Evolutionary conservation across 805 yeast species (phyloP).

Genomic region (Huiozyma sinensis): DNA sequence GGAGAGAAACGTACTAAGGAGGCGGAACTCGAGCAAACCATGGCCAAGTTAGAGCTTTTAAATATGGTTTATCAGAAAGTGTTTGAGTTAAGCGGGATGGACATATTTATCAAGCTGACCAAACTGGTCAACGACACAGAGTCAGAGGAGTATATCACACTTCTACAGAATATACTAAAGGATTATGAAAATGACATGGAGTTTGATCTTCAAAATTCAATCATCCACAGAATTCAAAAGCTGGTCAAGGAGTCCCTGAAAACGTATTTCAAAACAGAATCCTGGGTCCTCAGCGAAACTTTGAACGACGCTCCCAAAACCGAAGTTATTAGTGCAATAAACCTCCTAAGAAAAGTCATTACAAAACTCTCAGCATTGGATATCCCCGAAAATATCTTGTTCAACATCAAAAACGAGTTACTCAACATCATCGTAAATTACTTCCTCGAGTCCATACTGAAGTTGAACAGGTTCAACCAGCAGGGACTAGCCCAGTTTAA

Average conservation of each 20-base stretch:
- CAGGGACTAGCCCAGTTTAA: constrained; percentile 27
- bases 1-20: constrained; percentile 14
- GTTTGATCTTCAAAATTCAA: constrained; percentile 21
- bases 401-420: constrained; percentile 19
- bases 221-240: constrained; percentile 24
- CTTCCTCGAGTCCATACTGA: constrained; percentile 28
- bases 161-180: constrained; percentile 25
- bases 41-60: constrained; percentile 15
- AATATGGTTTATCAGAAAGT: constrained; percentile 10
- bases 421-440: constrained; percentile 24
- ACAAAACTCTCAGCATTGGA: constrained; percentile 8
- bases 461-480: constrained; percentile 28
- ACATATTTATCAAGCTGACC: constrained; percentile 15
- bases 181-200: constrained; percentile 22
- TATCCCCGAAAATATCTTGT: constrained; percentile 8
- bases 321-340: constrained; percentile 24
- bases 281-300: constrained; percentile 20
- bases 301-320: constrained; percentile 11
- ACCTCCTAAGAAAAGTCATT: constrained; percentile 14
- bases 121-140: constrained; percentile 17
- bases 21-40: constrained; percentile 19
- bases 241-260: constrained; percentile 22
- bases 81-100: constrained; percentile 11
- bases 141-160: constrained; percentile 11
- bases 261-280: constrained; percentile 25